Conservation (phyloP, 768 basidiomycete species). For the Podaxis rugospora region DNA sequence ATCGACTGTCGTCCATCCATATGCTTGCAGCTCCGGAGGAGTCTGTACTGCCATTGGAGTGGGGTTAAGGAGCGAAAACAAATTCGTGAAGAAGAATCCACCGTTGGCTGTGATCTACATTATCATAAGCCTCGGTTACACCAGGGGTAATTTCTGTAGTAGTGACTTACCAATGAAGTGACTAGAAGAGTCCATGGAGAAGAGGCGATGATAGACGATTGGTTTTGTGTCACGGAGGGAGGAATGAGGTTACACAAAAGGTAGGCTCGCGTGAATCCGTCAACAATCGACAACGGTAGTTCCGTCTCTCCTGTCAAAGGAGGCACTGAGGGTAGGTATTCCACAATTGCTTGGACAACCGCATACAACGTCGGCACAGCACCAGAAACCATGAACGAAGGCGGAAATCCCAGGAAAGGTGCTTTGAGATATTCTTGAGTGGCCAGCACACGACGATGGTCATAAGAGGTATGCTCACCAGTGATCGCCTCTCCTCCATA, state of each 20-base stretch:
- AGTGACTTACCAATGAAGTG: slow-evolving; percentile 58
- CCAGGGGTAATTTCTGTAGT: not conserved
- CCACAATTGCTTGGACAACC: slow-evolving; percentile 54
- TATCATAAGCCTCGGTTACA: not conserved
- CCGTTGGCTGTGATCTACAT: slow-evolving; percentile 66
- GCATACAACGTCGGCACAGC: slow-evolving; percentile 60
- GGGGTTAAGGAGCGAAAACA: slow-evolving; percentile 59
- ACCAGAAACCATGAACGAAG: slow-evolving; percentile 80
- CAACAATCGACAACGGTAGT: slow-evolving; percentile 67
- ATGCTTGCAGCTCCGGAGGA: slow-evolving; percentile 73
- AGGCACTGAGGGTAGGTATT: slow-evolving; percentile 55
- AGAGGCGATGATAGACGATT: slow-evolving; percentile 42
- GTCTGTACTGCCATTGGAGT: slow-evolving; percentile 65
- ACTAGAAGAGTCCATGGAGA: slow-evolving; percentile 79
- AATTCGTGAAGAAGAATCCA: slow-evolving; percentile 76
- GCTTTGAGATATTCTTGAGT: slow-evolving; percentile 30
- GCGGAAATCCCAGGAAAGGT: slow-evolving; percentile 58
- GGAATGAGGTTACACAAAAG: slow-evolving; percentile 78
- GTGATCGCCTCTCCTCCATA: slow-evolving; percentile 75
- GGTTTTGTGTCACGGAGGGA: slow-evolving; percentile 53
- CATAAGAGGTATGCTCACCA: slow-evolving; percentile 34
- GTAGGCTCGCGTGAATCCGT: slow-evolving; percentile 75
- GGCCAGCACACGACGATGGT: not conserved
- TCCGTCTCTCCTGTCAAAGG: slow-evolving; percentile 51
- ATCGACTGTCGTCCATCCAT: slow-evolving; percentile 85